A percentile compares a stretch with the other conserved stretches of the same genome.
Evolutionary conservation across 2,329 filamentous ascomycete species (phyloP).

Genomic region (Plectosphaerella plurivora): DNA sequence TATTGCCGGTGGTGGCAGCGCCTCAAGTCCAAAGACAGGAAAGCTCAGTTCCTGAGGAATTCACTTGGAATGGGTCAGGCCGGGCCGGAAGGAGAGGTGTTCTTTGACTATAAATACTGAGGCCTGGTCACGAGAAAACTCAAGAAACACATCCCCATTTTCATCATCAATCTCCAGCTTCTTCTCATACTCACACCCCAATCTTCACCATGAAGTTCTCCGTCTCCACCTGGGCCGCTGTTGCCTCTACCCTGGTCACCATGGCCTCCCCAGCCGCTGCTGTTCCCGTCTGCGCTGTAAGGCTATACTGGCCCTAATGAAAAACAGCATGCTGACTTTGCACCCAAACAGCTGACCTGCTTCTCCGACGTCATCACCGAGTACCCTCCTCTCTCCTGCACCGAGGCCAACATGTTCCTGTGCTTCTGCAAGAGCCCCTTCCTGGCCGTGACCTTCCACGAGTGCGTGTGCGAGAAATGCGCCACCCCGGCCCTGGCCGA

Average conservation of each 20-base stretch:
- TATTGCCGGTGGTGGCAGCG: too few relatives aligned
- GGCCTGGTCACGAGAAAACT: too few relatives aligned
- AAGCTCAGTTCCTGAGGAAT: too few relatives aligned
- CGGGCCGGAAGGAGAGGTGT: too few relatives aligned
- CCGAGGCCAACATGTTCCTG: conserved; percentile 22
- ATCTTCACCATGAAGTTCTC: conserved; percentile 5
- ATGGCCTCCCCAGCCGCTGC: conserved; percentile 10
- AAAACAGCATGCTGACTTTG: not conserved
- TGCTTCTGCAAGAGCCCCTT: conserved; percentile 21
- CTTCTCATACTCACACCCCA: not conserved
- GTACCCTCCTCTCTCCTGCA: conserved; percentile 20
- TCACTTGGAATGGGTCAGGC: too few relatives aligned
- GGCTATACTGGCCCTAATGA: not conserved
- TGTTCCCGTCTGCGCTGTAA: conserved; percentile 10
- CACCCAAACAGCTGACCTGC: conserved; percentile 13
- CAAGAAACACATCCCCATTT: too few relatives aligned
- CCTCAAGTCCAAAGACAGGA: too few relatives aligned
- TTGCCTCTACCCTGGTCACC: conserved; percentile 5
- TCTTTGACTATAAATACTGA: too few relatives aligned
- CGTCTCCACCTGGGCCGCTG: not conserved
- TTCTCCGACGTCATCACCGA: conserved; percentile 21
- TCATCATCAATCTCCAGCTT: not conserved
- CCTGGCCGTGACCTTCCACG: conserved; percentile 17
- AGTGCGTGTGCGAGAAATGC: conserved; percentile 15
- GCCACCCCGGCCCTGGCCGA: conserved; percentile 4